These are phyloP conservation scores for Colletotrichum sp. DNA, from an alignment of 2,329 filamentous ascomycete genomes.

Conservation along the genomic window DNA sequence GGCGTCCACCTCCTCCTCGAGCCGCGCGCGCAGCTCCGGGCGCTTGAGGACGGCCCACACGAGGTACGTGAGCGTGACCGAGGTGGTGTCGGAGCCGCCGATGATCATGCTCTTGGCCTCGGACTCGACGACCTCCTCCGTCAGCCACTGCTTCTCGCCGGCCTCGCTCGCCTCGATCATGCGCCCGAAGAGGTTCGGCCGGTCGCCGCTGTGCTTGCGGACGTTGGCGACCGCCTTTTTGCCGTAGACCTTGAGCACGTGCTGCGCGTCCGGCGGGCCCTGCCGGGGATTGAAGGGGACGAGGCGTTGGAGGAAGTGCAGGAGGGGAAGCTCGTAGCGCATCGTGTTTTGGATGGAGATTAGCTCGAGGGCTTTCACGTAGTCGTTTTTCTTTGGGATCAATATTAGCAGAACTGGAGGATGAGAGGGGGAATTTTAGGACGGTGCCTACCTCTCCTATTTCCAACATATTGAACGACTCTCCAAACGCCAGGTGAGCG, in stretches of 20 bases:
- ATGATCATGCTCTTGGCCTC: conserved; percentile 51
- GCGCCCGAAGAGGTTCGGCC: background rate
- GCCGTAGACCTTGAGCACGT: background rate
- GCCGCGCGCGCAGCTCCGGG: conserved; percentile 29
- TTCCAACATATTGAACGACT: conserved; percentile 59
- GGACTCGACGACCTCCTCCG: conserved; percentile 35
- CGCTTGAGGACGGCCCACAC: conserved; percentile 42
- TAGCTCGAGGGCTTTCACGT: background rate
- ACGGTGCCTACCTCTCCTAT: background rate
- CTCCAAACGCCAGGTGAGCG: conserved; percentile 58
- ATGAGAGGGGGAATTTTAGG: background rate
- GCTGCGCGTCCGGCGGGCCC: background rate
- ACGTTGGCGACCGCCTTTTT: background rate
- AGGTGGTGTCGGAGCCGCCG: conserved; percentile 58
- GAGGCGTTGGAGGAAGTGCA: background rate
- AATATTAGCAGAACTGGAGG: background rate
- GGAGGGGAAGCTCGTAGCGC: background rate
- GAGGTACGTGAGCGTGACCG: conserved; percentile 54
- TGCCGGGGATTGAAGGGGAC: background rate
- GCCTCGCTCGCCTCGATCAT: background rate
- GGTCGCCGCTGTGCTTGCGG: background rate
- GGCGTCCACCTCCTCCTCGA: conserved; percentile 39
- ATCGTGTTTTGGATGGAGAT: background rate
- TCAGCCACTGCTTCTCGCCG: background rate
- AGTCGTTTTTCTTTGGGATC: background rate